Percentiles rank a stretch among this genome's conserved stretches.
Evolutionary conservation across 495 filamentous ascomycete species (phyloP).

Genomic region (Penicillium simplicissimum): DNA sequence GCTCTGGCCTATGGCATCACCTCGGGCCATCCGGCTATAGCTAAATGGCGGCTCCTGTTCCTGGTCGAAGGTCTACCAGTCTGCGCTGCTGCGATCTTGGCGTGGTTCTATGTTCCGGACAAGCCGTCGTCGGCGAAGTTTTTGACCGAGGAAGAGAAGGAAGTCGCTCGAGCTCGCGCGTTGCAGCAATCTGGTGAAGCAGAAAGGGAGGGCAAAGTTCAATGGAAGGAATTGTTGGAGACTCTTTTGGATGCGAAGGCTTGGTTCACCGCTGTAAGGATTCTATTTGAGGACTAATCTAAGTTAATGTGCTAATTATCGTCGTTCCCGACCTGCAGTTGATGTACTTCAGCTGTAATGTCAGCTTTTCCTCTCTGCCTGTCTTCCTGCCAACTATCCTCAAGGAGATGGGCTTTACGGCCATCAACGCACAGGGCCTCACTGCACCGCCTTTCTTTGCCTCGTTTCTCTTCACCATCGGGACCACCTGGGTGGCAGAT

Average conservation of each 20-base stretch:
- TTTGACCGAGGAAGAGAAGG: conserved; percentile 68
- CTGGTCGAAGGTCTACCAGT: conserved; percentile 80
- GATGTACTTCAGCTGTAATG: conserved; percentile 64
- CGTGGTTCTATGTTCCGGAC: conserved; percentile 73
- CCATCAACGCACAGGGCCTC: conserved; percentile 75
- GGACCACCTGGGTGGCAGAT: conserved; percentile 72
- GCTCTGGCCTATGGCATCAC: conserved; percentile 84
- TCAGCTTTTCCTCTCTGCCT: conserved; percentile 78
- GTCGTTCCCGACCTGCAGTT: conserved; percentile 33
- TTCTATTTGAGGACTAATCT: background rate
- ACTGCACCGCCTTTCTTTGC: conserved; percentile 81
- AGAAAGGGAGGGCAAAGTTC: conserved; percentile 52
- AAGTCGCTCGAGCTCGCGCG: conserved; percentile 63
- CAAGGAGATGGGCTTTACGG: conserved; percentile 72
- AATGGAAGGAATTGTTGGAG: conserved; percentile 58
- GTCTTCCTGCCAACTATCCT: conserved; percentile 85
- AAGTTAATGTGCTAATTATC: background rate
- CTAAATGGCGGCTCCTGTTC: conserved; percentile 81
- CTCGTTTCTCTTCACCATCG: conserved; percentile 68
- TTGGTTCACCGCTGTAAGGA: conserved; percentile 52
- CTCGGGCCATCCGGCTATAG: conserved; percentile 61
- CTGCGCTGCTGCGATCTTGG: conserved; percentile 61
- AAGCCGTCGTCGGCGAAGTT: conserved; percentile 68
- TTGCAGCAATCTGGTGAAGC: conserved; percentile 63
- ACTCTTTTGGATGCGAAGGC: conserved; percentile 63